Evolutionary conservation across 495 filamentous ascomycete species (phyloP), one percentile per base, ranked within the genome.

Genomic region (Chaetomium fimeti): DNA sequence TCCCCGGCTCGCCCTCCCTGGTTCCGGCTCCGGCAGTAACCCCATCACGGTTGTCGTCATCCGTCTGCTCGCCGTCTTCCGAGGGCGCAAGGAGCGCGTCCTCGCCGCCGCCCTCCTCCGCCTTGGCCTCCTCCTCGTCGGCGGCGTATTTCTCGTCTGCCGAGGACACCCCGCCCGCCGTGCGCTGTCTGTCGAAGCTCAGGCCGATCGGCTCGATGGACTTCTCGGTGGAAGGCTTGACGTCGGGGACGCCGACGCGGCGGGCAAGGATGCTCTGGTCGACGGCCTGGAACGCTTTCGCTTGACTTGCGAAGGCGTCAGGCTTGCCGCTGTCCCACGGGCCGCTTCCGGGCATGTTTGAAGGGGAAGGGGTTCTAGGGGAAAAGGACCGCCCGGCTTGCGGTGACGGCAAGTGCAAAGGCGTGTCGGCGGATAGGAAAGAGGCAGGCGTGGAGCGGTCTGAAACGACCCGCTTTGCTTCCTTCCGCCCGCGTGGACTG

Each of bases 181-280:
- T 40, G 52, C 68, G 66, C 64, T 68, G 66, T 61, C 78, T 68
- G 27, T 75, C 69, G 60, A 79, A 78, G 38, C 74, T 68, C 24
- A 81, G 67, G 4, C 69, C 73, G 45, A 80, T 77, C 4, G 79
- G 72, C 43, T 76, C 75, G 18, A 77, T 68, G 27, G 6, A 27
- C 25, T 60, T 32, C 62, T 55, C 45, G 8, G 15, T 25, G 5
- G 40, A 42, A 13, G 22, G 2, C 53, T 27, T 63, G 27, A 64
- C 16, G 42, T 60, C 64, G 7, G 80, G 76, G 18, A 84, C 62
- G 2, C 76, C 78, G 7, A 84, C 76, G 42, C 75, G 76, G 28
- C 77, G 72, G 1, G 77, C 74, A 1, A 85, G 74, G 60, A 84
- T 83, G 36, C 75, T 79, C 69, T 84, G 82, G 54, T 85, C 83